Conservation (phyloP, 148 eudicot genomes). For the Tetragonia tetragonoides region DNA sequence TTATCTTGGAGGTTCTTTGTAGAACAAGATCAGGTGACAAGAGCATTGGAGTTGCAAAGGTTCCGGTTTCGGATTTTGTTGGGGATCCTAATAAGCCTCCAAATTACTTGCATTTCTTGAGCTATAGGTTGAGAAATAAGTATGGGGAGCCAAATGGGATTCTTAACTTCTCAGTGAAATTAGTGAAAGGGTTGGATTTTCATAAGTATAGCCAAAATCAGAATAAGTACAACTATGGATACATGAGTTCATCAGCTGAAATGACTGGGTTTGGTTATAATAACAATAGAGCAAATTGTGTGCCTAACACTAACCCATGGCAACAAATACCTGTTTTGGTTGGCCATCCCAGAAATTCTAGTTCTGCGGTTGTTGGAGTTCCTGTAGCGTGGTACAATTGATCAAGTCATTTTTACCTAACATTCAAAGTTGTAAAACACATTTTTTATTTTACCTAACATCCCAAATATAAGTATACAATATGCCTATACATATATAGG, state of each 20-base stretch:
- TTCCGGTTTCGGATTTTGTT: slow-evolving; percentile 54
- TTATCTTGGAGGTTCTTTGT: slow-evolving; percentile 44
- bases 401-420: neutral
- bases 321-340: neutral
- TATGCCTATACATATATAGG: no score
- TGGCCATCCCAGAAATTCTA: neutral
- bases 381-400: slow-evolving; percentile 31
- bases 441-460: no score
- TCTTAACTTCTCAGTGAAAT: slow-evolving; percentile 57
- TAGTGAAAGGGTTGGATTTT: slow-evolving; percentile 16
- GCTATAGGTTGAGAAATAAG: slow-evolving; percentile 54
- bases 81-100: slow-evolving; percentile 32
- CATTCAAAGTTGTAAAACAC: no score
- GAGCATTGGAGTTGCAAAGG: slow-evolving; percentile 39
- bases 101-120: slow-evolving; percentile 52
- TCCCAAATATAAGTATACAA: no score
- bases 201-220: neutral
- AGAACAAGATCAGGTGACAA: slow-evolving; percentile 17
- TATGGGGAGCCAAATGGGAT: slow-evolving; percentile 59
- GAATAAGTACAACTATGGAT: neutral
- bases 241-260: neutral
- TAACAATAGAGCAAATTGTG: neutral
- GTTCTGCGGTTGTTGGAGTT: slow-evolving; percentile 28
- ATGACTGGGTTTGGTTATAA: slow-evolving; percentile 13
- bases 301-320: neutral